Evolutionary conservation across 1,139 yeast species (phyloP).

Genomic region (Suhomyces anneliseae): DNA sequence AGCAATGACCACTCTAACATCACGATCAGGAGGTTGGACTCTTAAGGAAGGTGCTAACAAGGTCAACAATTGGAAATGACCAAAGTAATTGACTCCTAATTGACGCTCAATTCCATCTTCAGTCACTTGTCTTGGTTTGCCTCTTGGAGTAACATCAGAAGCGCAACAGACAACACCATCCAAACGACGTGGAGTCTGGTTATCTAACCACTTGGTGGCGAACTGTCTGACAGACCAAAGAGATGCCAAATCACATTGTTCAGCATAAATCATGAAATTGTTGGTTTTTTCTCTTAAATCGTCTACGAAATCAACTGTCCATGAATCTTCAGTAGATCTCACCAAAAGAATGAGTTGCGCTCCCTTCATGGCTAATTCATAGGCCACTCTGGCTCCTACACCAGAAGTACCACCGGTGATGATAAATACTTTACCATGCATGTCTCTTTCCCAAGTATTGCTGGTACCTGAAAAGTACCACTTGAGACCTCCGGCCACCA

Average conservation of each 20-base stretch:
- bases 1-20: conserved; percentile 75
- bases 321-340: conserved; percentile 61
- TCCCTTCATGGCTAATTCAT: conserved; percentile 74
- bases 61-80: conserved; percentile 77
- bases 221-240: conserved; percentile 80
- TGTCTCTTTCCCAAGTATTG: conserved; percentile 88
- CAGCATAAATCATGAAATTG: conserved; percentile 81
- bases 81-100: conserved; percentile 77
- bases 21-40: conserved; percentile 92
- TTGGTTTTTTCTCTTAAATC: conserved; percentile 69
- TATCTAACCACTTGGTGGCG: conserved; percentile 93
- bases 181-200: conserved; percentile 82
- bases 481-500: conserved; percentile 44
- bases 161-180: conserved; percentile 91
- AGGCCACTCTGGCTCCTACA: conserved; percentile 73
- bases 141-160: conserved; percentile 73
- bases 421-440: conserved; percentile 87
- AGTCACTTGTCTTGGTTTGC: conserved; percentile 59
- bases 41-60: conserved; percentile 77
- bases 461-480: conserved; percentile 73
- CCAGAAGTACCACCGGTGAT: conserved; percentile 88
- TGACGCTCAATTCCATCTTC: conserved; percentile 85
- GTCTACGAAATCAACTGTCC: conserved; percentile 78
- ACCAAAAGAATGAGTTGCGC: conserved; percentile 83
- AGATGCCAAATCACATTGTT: conserved; percentile 77